These are phyloP conservation scores for Kwoniella shivajii DNA, from an alignment of 1,284 basidiomycete genomes.

Conservation along the genomic window DNA sequence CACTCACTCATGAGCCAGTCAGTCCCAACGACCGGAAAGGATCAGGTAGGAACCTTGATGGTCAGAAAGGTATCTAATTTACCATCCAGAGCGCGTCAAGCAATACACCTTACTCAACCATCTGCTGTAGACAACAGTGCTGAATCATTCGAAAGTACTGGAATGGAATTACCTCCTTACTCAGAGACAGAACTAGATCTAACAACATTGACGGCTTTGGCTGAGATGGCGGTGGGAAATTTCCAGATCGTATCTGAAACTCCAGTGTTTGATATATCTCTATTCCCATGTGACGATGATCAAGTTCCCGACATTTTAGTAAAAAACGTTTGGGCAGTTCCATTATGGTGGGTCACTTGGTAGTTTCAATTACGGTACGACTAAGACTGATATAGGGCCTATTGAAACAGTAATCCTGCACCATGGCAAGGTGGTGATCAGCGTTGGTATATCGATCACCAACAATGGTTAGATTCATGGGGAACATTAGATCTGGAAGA, in stretches of 20 bases:
- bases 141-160: too few relatives aligned
- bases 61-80: not conserved
- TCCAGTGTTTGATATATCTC: not conserved
- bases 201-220: too few relatives aligned
- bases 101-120: not conserved
- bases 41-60: not conserved
- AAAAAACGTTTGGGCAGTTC: not conserved
- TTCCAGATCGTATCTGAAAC: not conserved
- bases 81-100: not conserved
- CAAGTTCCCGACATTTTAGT: not conserved
- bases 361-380: too few relatives aligned
- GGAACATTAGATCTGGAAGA: too few relatives aligned
- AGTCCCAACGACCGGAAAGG: too few relatives aligned
- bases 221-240: too few relatives aligned
- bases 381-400: too few relatives aligned
- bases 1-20: not conserved
- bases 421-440: slow-evolving; percentile 1
- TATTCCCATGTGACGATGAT: not conserved
- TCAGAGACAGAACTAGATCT: too few relatives aligned
- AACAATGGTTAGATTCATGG: not conserved
- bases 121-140: not conserved
- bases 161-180: too few relatives aligned
- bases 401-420: not conserved
- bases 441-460: not conserved
- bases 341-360: not conserved